Percentiles rank a stretch among this genome's conserved stretches.
These are phyloP conservation scores for Candida oleophila DNA, from an alignment of 805 yeast species.

Conservation along the genomic window DNA sequence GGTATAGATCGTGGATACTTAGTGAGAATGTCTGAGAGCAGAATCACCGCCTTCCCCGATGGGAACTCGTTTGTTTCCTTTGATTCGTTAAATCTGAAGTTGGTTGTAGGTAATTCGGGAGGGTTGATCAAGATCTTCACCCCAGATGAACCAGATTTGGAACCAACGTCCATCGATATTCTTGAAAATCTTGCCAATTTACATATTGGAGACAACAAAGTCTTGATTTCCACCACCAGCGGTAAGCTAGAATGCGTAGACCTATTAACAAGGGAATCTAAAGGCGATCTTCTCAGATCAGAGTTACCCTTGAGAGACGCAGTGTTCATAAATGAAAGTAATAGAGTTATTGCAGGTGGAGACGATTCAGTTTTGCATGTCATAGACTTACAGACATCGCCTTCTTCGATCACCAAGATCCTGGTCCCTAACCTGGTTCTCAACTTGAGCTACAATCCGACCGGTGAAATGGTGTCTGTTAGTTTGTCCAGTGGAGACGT, in stretches of 20 bases:
- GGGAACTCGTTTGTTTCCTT: constrained; percentile 37
- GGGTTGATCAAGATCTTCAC: constrained; percentile 55
- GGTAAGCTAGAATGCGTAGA: constrained; percentile 47
- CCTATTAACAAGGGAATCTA: constrained; percentile 23
- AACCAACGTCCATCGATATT: constrained; percentile 60
- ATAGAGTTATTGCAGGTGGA: constrained; percentile 60
- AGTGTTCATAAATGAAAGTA: constrained; percentile 59
- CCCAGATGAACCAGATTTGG: constrained; percentile 48
- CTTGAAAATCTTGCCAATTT: constrained; percentile 46
- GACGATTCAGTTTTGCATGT: constrained; percentile 59
- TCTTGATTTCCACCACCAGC: constrained; percentile 34
- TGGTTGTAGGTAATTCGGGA: constrained; percentile 53
- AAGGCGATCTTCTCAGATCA: constrained; percentile 43
- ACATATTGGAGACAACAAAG: not conserved
- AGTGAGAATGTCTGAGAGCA: constrained; percentile 1
- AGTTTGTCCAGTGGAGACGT: constrained; percentile 61
- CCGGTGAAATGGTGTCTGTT: constrained; percentile 56
- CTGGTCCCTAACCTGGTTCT: constrained; percentile 54
- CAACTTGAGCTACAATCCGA: constrained; percentile 53
- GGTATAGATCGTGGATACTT: not conserved
- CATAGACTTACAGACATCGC: constrained; percentile 36
- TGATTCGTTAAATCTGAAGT: constrained; percentile 19
- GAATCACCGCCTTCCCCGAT: constrained; percentile 39
- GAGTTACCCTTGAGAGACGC: constrained; percentile 51
- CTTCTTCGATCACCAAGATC: constrained; percentile 27